Evolutionary conservation across 441 rosid genomes (phyloP), one percentile per base, ranked within the genome.

Genomic region (Eugenia klotzschiana): DNA sequence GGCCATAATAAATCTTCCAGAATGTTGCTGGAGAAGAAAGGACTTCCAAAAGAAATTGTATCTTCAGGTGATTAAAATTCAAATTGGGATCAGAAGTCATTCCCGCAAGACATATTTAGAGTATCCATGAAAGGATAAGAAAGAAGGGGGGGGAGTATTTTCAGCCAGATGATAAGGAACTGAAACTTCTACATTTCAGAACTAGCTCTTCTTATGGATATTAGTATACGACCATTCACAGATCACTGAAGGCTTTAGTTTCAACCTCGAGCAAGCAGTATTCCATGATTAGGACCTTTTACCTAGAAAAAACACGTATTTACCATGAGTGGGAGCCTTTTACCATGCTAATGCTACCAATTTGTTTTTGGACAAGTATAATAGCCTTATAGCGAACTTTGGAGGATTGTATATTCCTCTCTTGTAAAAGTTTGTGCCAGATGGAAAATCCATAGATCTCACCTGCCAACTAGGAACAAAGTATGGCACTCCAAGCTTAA

Each of bases 381-480:
- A 69, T 69, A 20, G 46, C 77, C 77, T 69, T 20, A 20, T 33
- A 20, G 46, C 2, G 1, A 14, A 69, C 46, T 33, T 69, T 69
- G 15, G 77, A 69, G 77, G 46, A 69, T 69, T 37, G 15, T 69
- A n/a, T 69, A 37, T 37, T 20, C 77, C 20, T 69, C 77, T 18
- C 46, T 69, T 69, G 25, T 20, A 37, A 69, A 69, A 33, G 46
- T 18, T 20, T 10, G 25, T 37, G 77, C 20, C 46, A 69, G 77
- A 69, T 37, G 25, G 46, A 69, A 69, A 69, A 69, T 18, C 77
- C 46, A 69, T 69, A 69, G 77, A 69, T 69, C 77, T 92, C 90
- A 96, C 98, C 98, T 96, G 99, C 99, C 95, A 94, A 91, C 99
- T 95, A 51, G 99, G 98, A 84, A 96, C 95, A 88, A 96, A 95